Evolutionary conservation across 2,329 filamentous ascomycete genomes (phyloP).

Genomic region (Endothia cerciana): DNA sequence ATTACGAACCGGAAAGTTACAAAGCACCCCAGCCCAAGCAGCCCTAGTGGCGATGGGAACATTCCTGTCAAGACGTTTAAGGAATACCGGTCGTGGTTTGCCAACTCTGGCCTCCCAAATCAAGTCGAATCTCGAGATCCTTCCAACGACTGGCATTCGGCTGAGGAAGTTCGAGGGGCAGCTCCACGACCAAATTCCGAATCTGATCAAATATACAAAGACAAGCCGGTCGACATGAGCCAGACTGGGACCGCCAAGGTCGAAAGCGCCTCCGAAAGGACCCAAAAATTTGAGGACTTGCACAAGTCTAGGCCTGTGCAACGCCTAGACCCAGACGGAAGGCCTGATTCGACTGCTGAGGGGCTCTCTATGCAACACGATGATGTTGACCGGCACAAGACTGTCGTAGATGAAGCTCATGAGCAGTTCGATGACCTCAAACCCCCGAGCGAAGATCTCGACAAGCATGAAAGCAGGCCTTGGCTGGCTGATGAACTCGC

Average conservation of each 20-base stretch:
- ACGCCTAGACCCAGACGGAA: constrained; percentile 18
- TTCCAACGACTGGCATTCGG: constrained; percentile 32
- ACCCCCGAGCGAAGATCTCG: constrained; percentile 41
- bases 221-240: constrained; percentile 13
- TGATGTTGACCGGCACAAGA: constrained; percentile 40
- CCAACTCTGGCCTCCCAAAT: constrained; percentile 31
- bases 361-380: constrained; percentile 39
- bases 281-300: constrained; percentile 37
- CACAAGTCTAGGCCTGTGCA: constrained; percentile 31
- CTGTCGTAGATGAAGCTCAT: constrained; percentile 29
- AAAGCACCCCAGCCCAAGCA: constrained; percentile 33
- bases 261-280: background rate
- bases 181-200: background rate
- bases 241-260: background rate
- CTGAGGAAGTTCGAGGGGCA: constrained; percentile 40
- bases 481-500: constrained; percentile 39
- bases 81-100: constrained; percentile 42
- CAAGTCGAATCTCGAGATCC: too few species aligned
- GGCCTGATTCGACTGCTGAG: constrained; percentile 32
- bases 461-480: constrained; percentile 43
- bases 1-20: constrained; percentile 60
- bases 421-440: constrained; percentile 37
- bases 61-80: constrained; percentile 39
- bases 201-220: constrained; percentile 8
- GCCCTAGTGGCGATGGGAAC: constrained; percentile 31